Percentiles rank a stretch among this genome's conserved stretches.
phyloP scores from a whole-genome alignment of 1,284 basidiomycete species.

The Boletus semigastroideus region DNA sequence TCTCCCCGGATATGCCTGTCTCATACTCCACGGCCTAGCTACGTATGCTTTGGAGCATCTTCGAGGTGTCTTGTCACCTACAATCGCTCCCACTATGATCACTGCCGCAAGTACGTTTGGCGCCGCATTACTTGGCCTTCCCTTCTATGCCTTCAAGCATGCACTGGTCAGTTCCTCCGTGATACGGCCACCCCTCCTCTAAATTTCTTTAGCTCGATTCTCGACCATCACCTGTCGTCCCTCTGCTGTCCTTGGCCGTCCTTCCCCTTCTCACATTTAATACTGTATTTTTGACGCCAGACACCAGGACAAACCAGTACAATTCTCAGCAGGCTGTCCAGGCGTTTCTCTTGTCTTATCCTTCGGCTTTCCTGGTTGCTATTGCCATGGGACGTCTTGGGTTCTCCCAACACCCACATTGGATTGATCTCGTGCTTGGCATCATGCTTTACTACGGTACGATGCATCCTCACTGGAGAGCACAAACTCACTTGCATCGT shows the following conservation, averaged over 20 bases:
- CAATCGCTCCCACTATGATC: conserved; percentile 52
- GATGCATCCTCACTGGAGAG: conserved; percentile 13
- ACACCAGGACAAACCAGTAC: conserved; percentile 47
- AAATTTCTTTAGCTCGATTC: conserved; percentile 36
- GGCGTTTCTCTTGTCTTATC: conserved; percentile 55
- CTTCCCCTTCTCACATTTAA: conserved; percentile 61
- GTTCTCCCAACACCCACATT: conserved; percentile 54
- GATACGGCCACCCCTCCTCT: conserved; percentile 1
- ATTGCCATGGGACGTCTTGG: conserved; percentile 49
- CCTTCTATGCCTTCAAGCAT: conserved; percentile 60
- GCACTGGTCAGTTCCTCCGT: conserved; percentile 49
- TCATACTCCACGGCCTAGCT: conserved; percentile 56
- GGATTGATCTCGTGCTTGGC: conserved; percentile 53
- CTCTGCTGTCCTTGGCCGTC: conserved; percentile 52
- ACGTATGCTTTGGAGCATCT: conserved; percentile 65
- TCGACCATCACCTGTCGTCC: conserved; percentile 42
- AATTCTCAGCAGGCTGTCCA: conserved; percentile 49
- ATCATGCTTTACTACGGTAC: conserved; percentile 59
- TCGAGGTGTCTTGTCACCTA: conserved; percentile 52
- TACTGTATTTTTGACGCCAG: conserved; percentile 56
- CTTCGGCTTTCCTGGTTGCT: conserved; percentile 45
- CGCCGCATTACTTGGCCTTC: conserved; percentile 59
- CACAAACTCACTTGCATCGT: conserved; percentile 6
- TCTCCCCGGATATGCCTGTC: conserved; percentile 63
- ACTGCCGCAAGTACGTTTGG: conserved; percentile 58